Base-by-base conservation (phyloP, 169 alveolate genomes). In the Cryptosporidium viatorum region DNA sequence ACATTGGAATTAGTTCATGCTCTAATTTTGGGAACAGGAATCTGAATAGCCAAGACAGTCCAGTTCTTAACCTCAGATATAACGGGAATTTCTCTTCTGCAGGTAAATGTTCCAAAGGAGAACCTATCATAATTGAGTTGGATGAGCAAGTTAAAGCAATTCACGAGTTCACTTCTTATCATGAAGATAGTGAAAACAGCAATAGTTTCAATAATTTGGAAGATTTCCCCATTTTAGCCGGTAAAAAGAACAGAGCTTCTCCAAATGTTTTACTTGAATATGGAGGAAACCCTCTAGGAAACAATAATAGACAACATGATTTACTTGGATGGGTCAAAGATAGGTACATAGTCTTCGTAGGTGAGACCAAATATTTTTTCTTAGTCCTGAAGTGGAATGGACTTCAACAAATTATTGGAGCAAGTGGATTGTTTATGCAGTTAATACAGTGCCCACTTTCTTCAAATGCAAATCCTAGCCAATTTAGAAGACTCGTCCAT, bases 351-450 rank as follows among this genome's bases (percentile, higher is more conserved):
- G 48, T 80, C 18, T 59, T 80, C 14, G 33, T 80, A 65, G 89
- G 89, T 29, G 73, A 80, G 7, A 80, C 89, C 21, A 31, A 31
- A 43, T 80, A 80, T 8, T 80, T 62, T 33, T 41, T 59, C n/a
- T 43, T 80, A 26, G 52, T 52, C 10, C 55, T 80, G 26, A 59
- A 41, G 23, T 80, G 89, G 89, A 80, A 80, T 80, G 75, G 89
- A 26, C 39, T 80, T 41, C 89, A 80, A 45, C 89, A 80, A 29
- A 65, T 65, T 4, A 18, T 62, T 65, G 89, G 89, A 21, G 73
- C 89, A 26, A 80, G 80, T 62, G 89, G 89, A 10, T 43, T 80
- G 12, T 80, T 80, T 65, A 80, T 80, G 89, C 89, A 80, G 48
- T 21, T 80, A 16, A 41, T 80, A 39, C 89, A 59, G 14, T 41